A percentile compares a stretch with the other conserved stretches of the same genome.
These are phyloP conservation scores for Globisporangium barbulae DNA, from an alignment of 352 stramenopile species.

Conservation along the genomic window DNA sequence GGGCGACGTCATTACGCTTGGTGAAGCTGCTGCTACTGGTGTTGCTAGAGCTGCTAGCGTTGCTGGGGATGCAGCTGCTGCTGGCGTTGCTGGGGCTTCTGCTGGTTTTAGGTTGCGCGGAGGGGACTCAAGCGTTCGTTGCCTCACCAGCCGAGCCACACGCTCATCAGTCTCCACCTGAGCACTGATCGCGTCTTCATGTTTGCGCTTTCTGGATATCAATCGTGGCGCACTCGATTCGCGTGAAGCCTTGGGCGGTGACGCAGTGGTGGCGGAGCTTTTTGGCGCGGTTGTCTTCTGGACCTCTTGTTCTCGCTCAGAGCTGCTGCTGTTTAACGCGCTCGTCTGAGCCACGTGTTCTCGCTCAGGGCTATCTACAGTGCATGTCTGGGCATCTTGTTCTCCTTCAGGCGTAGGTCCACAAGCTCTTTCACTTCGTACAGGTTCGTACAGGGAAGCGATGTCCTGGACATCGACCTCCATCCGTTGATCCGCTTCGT, in stretches of 20 bases:
- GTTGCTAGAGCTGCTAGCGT: neutral
- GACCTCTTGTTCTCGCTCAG: neutral
- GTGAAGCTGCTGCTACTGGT: neutral
- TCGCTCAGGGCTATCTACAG: neutral
- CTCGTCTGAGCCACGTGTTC: neutral
- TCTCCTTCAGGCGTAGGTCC: neutral
- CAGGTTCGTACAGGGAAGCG: neutral
- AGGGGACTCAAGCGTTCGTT: neutral
- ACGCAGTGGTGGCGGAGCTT: neutral
- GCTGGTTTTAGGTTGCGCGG: neutral
- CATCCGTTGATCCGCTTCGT: neutral
- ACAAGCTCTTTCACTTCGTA: neutral
- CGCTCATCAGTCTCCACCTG: neutral
- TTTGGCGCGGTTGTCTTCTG: neutral
- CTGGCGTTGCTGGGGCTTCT: neutral
- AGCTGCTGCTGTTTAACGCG: neutral
- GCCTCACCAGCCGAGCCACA: neutral
- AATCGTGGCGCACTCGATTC: neutral
- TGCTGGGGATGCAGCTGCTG: neutral
- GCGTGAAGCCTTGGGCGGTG: neutral
- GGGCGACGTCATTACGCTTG: neutral
- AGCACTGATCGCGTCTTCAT: constrained; percentile 3
- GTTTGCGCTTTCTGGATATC: constrained; percentile 12
- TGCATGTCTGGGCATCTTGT: neutral
- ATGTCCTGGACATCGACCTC: neutral